Evolutionary conservation across 352 stramenopile genomes (phyloP).

Genomic region (Pythium biforme): DNA sequence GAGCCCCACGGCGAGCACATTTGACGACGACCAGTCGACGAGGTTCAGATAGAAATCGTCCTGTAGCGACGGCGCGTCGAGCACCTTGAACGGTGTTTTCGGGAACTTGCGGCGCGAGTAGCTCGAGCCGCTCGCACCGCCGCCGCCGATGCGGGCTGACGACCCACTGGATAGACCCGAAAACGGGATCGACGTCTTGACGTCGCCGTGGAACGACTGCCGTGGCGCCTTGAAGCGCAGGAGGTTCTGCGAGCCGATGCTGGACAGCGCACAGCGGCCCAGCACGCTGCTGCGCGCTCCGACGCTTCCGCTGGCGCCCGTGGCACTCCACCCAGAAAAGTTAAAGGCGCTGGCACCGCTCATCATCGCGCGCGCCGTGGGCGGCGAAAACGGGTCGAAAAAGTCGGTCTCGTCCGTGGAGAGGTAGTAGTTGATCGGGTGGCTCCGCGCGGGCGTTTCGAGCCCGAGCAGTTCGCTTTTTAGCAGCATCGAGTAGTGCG

Average conservation of each 20-base stretch:
- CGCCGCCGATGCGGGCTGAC: conserved; percentile 28
- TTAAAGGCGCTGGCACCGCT: conserved; percentile 23
- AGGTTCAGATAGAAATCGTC: conserved; percentile 99
- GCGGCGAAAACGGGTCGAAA: conserved; percentile 23
- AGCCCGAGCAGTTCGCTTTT: conserved; percentile 76
- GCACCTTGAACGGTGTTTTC: conserved; percentile 96
- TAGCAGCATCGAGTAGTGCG: conserved; percentile 75
- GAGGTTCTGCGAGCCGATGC: conserved; percentile 60
- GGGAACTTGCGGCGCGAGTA: conserved; percentile 76
- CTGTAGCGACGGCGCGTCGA: conserved; percentile 95
- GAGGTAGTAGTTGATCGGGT: conserved; percentile 27
- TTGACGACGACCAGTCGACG: conserved; percentile 95
- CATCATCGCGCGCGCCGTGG: conserved; percentile 27
- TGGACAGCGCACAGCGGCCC: conserved; percentile 23
- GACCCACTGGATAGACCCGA: conserved; percentile 38
- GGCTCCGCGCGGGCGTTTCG: conserved; percentile 33
- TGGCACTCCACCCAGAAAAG: conserved; percentile 19
- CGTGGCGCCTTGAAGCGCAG: conserved; percentile 70
- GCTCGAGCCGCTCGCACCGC: conserved; percentile 20
- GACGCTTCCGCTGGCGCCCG: conserved; percentile 27
- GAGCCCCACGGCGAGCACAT: conserved; percentile 95
- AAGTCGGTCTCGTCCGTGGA: conserved; percentile 20
- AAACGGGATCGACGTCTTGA: conserved; percentile 54
- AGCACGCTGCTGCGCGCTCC: conserved; percentile 33
- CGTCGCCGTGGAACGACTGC: conserved; percentile 53